Conservation (phyloP, 2,329 filamentous ascomycete species). For the Pseudogymnoascus sp. region DNA sequence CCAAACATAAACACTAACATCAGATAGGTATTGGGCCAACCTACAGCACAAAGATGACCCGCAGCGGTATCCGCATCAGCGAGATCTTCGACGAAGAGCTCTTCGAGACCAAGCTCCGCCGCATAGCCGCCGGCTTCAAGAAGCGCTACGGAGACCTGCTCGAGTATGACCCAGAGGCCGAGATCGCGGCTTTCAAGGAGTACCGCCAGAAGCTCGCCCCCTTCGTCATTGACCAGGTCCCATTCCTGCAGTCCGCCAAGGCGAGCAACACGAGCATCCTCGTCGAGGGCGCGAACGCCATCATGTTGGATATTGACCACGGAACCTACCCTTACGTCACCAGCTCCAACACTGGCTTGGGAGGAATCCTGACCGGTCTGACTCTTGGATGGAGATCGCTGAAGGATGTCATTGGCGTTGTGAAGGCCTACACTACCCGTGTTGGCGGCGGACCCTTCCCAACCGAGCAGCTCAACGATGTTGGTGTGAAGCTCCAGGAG, state of each 20-base stretch:
- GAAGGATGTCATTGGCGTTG: slow-evolving; percentile 53
- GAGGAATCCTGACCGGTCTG: slow-evolving; percentile 52
- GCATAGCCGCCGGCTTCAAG: slow-evolving; percentile 53
- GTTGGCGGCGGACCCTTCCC: slow-evolving; percentile 58
- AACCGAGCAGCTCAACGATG: slow-evolving; percentile 45
- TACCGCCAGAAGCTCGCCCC: slow-evolving; percentile 48
- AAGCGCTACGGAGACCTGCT: slow-evolving; percentile 61
- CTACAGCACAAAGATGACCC: slow-evolving; percentile 51
- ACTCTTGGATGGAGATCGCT: slow-evolving; percentile 43
- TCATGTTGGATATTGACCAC: slow-evolving; percentile 57
- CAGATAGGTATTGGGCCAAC: slow-evolving; percentile 42
- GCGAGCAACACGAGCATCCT: slow-evolving; percentile 50
- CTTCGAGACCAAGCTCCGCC: slow-evolving; percentile 58
- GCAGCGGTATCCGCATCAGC: slow-evolving; percentile 55
- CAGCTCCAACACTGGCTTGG: slow-evolving; percentile 45
- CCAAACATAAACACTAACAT: slow-evolving; percentile 38
- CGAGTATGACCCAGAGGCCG: slow-evolving; percentile 58
- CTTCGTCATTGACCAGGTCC: slow-evolving; percentile 55
- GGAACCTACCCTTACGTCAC: slow-evolving; percentile 45
- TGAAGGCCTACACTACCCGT: slow-evolving; percentile 60
- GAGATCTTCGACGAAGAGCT: slow-evolving; percentile 58
- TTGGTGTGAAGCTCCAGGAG: slow-evolving; percentile 39
- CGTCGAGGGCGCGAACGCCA: slow-evolving; percentile 58
- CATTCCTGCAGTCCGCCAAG: slow-evolving; percentile 54
- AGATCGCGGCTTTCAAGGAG: slow-evolving; percentile 52